Base-by-base conservation (phyloP, 2,329 filamentous ascomycete species). In the Alternaria atra region DNA sequence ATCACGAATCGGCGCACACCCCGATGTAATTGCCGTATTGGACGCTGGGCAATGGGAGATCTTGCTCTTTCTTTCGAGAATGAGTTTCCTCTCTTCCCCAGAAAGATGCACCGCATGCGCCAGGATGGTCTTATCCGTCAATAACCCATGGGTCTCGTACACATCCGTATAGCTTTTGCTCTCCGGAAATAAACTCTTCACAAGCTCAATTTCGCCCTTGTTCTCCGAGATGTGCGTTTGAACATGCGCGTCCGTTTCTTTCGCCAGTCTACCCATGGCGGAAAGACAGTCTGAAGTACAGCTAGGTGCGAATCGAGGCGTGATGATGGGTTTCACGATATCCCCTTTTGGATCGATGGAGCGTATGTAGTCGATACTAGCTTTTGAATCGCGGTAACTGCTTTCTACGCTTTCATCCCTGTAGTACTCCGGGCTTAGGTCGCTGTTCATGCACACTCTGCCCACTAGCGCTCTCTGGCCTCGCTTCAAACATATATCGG, bases 171-270 rank as follows among this genome's bases (percentile, higher is more conserved):
- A 98, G 15, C 83, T 85, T 3, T 75, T 75, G 3, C 34, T 81
- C 79, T 0, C 85, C 80, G 0, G 92, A 90, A 79, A 96, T 97
- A 44, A 94, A 73, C 9, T 86, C 70, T 15, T 81, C 78, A 97
- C 94, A 0, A 97, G 85, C 3, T 81, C 82, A 37, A 94, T 82
- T 80, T 98, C 94, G 67, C 82, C 81, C 12, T 80, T 81, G 78
- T 97, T 97, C 77, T 98, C 94, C 0, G 90, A 91, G 55, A 98
- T 88, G 80, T 98, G 94, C 6, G 94, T 97, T 81, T 98, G 94
- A 37, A 94, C 84, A 0, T 90, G 90, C 3, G 94, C 81, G 27
- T 83, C 80, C 3, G 85, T 88, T 53, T 89, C 84, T 6, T 79
- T 78, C 6, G 90, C 90, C 5, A 97, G 79, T 1, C 80, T 73